These are phyloP conservation scores for Pyrenochaeta sp. DNA, from an alignment of 2,329 filamentous ascomycete species.

Conservation along the genomic window DNA sequence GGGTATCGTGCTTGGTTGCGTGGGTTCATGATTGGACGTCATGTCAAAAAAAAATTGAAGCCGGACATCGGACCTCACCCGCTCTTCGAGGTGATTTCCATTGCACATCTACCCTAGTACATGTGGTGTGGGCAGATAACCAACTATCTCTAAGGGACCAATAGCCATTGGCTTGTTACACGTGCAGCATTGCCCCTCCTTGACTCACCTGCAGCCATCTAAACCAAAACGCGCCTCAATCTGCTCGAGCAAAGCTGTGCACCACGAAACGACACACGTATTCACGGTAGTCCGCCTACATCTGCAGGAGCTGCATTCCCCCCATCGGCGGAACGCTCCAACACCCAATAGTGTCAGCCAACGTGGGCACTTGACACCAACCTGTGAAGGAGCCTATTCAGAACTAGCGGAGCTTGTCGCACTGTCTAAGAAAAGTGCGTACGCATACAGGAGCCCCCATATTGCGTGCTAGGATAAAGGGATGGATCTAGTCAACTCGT, in stretches of 20 bases:
- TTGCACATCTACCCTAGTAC: constrained; percentile 3
- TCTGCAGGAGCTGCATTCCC: constrained; percentile 25
- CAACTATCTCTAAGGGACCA: constrained; percentile 2
- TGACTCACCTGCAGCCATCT: constrained; percentile 33
- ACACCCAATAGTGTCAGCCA: constrained; percentile 33
- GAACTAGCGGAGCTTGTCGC: constrained; percentile 26
- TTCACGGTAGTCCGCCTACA: constrained; percentile 26
- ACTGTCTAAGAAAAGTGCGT: constrained; percentile 7
- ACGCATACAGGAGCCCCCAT: constrained; percentile 27
- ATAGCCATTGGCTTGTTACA: constrained; percentile 30
- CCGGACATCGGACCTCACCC: constrained; percentile 13
- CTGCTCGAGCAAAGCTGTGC: constrained; percentile 31
- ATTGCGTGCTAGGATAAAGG: constrained; percentile 38
- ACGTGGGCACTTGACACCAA: constrained; percentile 34
- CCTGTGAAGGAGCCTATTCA: constrained; percentile 21
- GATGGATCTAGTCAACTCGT: constrained; percentile 55
- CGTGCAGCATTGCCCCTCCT: constrained; percentile 37
- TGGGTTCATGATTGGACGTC: constrained; percentile 16
- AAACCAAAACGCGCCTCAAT: constrained; percentile 17
- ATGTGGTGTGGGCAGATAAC: background rate
- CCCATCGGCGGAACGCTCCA: constrained; percentile 14
- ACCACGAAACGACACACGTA: constrained; percentile 44
- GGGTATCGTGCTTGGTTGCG: constrained; percentile 7
- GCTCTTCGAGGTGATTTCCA: no score
- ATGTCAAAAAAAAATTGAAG: constrained; percentile 21